Conservation (phyloP, 345 rosid species). For the Linum lewisii region DNA sequence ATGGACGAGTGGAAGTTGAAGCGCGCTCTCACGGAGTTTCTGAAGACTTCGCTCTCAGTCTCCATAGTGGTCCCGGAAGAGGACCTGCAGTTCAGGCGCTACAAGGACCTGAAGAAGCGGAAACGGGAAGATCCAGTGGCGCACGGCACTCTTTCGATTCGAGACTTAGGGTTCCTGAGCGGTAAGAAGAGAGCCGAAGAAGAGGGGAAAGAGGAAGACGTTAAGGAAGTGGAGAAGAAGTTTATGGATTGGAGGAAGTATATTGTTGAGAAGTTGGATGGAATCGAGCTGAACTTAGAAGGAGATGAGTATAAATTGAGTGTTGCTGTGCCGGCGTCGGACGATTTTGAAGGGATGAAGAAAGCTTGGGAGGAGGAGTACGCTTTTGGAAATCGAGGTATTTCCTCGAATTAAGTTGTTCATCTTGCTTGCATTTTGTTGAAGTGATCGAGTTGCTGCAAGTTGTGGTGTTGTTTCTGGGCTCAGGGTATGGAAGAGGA, state of each 20-base stretch:
- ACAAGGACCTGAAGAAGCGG: slow-evolving; percentile 78
- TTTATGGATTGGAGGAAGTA: slow-evolving; percentile 71
- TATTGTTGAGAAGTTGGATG: slow-evolving; percentile 65
- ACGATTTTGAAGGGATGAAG: slow-evolving; percentile 64
- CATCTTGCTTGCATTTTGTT: not conserved
- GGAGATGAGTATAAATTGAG: slow-evolving; percentile 61
- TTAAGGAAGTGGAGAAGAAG: slow-evolving; percentile 48
- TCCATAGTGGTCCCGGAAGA: slow-evolving; percentile 49
- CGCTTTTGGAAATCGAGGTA: slow-evolving; percentile 54
- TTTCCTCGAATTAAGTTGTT: not conserved
- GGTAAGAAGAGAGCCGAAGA: slow-evolving; percentile 17
- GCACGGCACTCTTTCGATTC: slow-evolving; percentile 50
- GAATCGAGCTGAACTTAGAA: slow-evolving; percentile 74
- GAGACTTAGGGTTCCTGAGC: slow-evolving; percentile 69
- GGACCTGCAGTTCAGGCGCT: slow-evolving; percentile 50
- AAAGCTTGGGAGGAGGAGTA: slow-evolving; percentile 69
- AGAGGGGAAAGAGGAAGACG: slow-evolving; percentile 25
- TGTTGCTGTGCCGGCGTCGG: slow-evolving; percentile 44
- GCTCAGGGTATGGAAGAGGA: slow-evolving; percentile 50
- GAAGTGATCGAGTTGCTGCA: not conserved
- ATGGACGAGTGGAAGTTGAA: slow-evolving; percentile 91
- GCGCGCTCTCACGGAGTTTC: slow-evolving; percentile 57
- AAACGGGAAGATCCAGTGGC: slow-evolving; percentile 85
- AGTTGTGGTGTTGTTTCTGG: not conserved
- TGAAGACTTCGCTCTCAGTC: slow-evolving; percentile 42